These are phyloP conservation scores for Penicillium sp. DNA, from an alignment of 2,329 filamentous ascomycete genomes.

Conservation along the genomic window DNA sequence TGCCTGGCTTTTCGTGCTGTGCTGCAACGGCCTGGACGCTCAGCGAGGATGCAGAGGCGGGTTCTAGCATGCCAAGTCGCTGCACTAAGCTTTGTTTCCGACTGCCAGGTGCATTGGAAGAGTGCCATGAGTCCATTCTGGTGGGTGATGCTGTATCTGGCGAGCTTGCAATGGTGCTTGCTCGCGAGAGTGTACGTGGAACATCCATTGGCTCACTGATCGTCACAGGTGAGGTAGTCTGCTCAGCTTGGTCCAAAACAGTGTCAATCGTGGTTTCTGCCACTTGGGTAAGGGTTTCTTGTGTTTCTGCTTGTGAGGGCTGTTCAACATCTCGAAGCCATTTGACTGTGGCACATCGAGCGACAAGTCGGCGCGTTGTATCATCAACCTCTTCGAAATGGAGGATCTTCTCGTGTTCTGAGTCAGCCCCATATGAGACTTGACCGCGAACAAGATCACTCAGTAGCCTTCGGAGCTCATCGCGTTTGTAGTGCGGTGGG, in stretches of 20 bases:
- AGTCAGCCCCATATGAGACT: conserved; percentile 59
- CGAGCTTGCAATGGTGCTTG: conserved; percentile 33
- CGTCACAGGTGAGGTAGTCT: conserved; percentile 21
- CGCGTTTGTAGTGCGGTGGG: conserved; percentile 86
- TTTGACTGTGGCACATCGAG: conserved; percentile 48
- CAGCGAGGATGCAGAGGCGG: conserved; percentile 69
- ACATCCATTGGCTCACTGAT: conserved; percentile 28
- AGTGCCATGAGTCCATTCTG: conserved; percentile 32
- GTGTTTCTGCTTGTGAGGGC: conserved; percentile 14
- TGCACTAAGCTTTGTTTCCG: conserved; percentile 28
- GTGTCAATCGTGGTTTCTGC: conserved; percentile 22
- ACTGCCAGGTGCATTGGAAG: conserved; percentile 13
- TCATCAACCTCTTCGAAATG: conserved; percentile 54
- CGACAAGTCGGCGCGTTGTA: conserved; percentile 50
- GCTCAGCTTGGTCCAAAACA: conserved; percentile 16
- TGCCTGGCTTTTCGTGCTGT: conserved; percentile 78
- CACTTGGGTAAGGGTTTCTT: conserved; percentile 10
- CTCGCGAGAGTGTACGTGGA: conserved; percentile 40
- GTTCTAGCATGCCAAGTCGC: conserved; percentile 67
- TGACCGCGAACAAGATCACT: conserved; percentile 70
- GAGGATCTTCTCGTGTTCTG: conserved; percentile 46
- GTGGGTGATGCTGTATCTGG: conserved; percentile 52
- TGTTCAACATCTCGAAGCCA: conserved; percentile 44
- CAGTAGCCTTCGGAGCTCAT: conserved; percentile 78
- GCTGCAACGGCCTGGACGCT: conserved; percentile 78